Evolutionary conservation across 352 stramenopile species (phyloP).

Genomic region (Phytophthora sp.): DNA sequence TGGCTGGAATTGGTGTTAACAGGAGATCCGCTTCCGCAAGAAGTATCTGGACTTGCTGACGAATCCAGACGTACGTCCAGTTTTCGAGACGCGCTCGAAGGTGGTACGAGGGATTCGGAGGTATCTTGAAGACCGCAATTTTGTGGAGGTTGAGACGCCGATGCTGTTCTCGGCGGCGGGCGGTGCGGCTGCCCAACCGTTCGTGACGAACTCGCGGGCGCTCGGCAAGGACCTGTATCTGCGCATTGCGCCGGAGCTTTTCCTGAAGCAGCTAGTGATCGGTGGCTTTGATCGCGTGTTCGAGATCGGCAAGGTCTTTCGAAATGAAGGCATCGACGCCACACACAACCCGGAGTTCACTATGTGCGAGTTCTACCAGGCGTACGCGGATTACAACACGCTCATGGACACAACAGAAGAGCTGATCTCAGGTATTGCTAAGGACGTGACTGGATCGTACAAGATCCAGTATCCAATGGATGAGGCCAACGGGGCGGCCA

Average conservation of each 20-base stretch:
- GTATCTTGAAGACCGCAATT: constrained; percentile 76
- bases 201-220: constrained; percentile 98
- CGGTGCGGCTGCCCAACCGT: constrained; percentile 97
- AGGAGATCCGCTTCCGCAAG: constrained; percentile 98
- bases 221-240: constrained; percentile 96
- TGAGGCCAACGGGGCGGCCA: constrained; percentile 26
- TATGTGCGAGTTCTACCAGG: constrained; percentile 99
- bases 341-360: constrained; percentile 99
- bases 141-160: constrained; percentile 96
- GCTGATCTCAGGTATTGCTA: constrained; percentile 97
- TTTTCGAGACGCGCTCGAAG: constrained; percentile 94
- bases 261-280: constrained; percentile 96
- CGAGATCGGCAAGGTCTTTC: constrained; percentile 98
- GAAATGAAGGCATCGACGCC: constrained; percentile 97
- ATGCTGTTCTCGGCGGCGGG: constrained; percentile 99
- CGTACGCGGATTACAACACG: constrained; percentile 99
- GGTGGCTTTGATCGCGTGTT: constrained; percentile 98
- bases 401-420: constrained; percentile 98
- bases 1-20: constrained; percentile 76
- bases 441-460: constrained; percentile 95
- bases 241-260: constrained; percentile 97
- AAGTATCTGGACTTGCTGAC: constrained; percentile 99
- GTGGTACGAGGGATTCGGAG: constrained; percentile 66
- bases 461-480: constrained; percentile 96
- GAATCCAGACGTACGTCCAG: constrained; percentile 91